phyloP scores from a whole-genome alignment of 306 rosid genomes.

The Spatholobus suberectus region DNA sequence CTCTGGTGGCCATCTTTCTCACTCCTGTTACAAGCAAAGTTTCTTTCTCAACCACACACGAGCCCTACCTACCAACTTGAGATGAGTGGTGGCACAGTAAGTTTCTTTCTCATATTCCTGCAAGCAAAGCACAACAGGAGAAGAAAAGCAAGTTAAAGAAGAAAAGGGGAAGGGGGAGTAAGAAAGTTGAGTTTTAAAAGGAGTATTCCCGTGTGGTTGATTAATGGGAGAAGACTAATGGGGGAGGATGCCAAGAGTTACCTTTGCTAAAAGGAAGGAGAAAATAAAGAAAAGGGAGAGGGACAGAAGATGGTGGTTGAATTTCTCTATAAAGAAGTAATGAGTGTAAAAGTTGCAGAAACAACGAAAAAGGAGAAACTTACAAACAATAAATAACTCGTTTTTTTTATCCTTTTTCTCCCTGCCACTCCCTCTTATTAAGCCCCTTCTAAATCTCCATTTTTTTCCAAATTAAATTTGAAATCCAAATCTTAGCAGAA shows the following conservation, averaged over 20 bases:
- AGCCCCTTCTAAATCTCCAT: too few relatives aligned
- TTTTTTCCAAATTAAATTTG: slow-evolving; percentile 47
- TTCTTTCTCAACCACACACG: slow-evolving; percentile 82
- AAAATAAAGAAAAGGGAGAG: background rate
- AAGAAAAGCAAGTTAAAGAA: slow-evolving; percentile 54
- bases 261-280: slow-evolving; percentile 49
- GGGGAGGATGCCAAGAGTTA: slow-evolving; percentile 39
- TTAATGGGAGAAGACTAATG: slow-evolving; percentile 51
- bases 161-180: slow-evolving; percentile 34
- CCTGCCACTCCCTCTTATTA: background rate
- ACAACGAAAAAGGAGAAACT: slow-evolving; percentile 40
- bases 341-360: slow-evolving; percentile 51
- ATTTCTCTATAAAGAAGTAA: slow-evolving; percentile 50
- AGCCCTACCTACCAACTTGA: slow-evolving; percentile 72
- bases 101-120: slow-evolving; percentile 77
- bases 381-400: slow-evolving; percentile 18
- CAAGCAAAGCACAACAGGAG: slow-evolving; percentile 57
- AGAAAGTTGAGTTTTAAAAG: slow-evolving; percentile 63
- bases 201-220: slow-evolving; percentile 88
- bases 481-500: slow-evolving; percentile 40
- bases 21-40: slow-evolving; percentile 61
- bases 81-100: slow-evolving; percentile 52
- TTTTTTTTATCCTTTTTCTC: too few relatives aligned
- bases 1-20: slow-evolving; percentile 16
- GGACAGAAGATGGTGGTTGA: slow-evolving; percentile 56